Evolutionary conservation across 768 basidiomycete species (phyloP).

Genomic region (Phanerodontia chrysosporium): DNA sequence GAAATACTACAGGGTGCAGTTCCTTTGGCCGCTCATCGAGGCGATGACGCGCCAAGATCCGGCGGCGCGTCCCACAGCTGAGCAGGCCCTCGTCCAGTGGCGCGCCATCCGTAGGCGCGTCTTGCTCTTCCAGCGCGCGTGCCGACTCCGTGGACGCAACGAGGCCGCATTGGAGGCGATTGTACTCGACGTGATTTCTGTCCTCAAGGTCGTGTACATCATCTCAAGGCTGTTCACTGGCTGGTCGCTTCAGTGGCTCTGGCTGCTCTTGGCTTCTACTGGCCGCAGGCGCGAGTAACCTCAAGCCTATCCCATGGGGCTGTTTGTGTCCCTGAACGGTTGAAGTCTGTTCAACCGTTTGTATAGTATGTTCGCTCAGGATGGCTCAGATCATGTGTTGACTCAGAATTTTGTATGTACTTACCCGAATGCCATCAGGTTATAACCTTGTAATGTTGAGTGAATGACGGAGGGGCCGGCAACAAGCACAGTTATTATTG

Average conservation of each 20-base stretch:
- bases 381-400: too few species aligned
- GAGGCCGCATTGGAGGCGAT: background rate
- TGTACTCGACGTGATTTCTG: background rate
- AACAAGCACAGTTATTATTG: too few species aligned
- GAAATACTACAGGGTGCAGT: slow-evolving; percentile 1
- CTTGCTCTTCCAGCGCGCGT: background rate
- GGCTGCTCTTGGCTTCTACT: too few species aligned
- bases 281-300: too few species aligned
- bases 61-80: background rate
- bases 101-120: background rate
- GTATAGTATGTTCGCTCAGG: too few species aligned
- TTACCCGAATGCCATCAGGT: too few species aligned
- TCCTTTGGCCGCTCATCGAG: background rate
- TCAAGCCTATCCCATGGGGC: too few species aligned
- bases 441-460: too few species aligned
- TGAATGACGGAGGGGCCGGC: too few species aligned
- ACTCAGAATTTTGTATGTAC: too few species aligned
- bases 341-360: too few species aligned
- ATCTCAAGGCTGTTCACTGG: background rate
- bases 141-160: background rate
- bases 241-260: background rate
- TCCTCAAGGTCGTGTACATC: background rate
- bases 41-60: background rate
- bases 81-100: background rate
- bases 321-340: too few species aligned